phyloP scores from a whole-genome alignment of 1,284 basidiomycete species.

The Fomes fomentarius region DNA sequence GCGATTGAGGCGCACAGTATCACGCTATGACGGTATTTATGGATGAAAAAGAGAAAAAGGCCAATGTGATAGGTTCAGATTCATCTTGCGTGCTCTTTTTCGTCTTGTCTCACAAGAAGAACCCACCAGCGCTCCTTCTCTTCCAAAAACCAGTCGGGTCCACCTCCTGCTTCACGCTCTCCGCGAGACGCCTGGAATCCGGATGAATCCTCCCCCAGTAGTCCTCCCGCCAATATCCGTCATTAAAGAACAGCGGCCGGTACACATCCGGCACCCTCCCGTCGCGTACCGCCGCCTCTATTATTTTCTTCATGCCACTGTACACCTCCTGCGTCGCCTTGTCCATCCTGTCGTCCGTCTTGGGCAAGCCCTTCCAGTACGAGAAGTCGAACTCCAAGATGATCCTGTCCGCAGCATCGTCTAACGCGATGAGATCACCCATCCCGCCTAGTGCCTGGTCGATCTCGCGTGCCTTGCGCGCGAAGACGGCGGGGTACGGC shows the following conservation, averaged over 20 bases:
- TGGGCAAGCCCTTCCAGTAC: background rate
- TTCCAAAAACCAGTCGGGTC: background rate
- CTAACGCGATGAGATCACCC: background rate
- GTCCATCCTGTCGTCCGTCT: background rate
- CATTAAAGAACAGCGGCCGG: background rate
- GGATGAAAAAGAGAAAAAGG: too few relatives aligned
- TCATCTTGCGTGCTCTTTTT: too few relatives aligned
- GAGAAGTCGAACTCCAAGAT: constrained; percentile 1
- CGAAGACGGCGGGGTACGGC: background rate
- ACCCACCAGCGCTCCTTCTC: background rate
- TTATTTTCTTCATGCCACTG: background rate
- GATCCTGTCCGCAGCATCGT: background rate
- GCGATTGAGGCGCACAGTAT: too few relatives aligned
- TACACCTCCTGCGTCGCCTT: background rate
- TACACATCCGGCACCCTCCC: background rate
- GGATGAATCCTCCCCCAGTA: background rate
- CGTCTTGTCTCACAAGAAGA: background rate
- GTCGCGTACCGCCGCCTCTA: background rate
- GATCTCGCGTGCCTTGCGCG: background rate
- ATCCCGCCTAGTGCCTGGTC: background rate
- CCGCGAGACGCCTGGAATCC: background rate
- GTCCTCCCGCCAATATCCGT: background rate
- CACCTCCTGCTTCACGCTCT: background rate
- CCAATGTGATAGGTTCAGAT: too few relatives aligned
- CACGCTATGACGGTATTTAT: too few relatives aligned